These are phyloP conservation scores for Pseudogymnoascus sp. DNA, from an alignment of 2,329 filamentous ascomycete genomes.

Conservation along the genomic window DNA sequence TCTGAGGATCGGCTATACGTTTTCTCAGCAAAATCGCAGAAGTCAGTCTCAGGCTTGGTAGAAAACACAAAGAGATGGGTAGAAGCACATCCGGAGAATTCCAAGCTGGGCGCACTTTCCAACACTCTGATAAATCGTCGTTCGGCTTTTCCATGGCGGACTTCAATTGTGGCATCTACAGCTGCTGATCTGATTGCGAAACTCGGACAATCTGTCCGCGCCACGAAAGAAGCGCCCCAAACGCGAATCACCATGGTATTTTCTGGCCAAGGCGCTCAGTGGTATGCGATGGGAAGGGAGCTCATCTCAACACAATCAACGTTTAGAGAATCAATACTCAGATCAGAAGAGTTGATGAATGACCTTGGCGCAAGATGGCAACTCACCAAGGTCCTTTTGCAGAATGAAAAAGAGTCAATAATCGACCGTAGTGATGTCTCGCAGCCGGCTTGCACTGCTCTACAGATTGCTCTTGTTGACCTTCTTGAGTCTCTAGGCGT, in stretches of 20 bases:
- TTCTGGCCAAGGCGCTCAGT: conserved; percentile 22
- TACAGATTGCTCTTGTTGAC: conserved; percentile 39
- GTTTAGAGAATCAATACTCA: conserved; percentile 3
- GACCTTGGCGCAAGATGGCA: conserved; percentile 14
- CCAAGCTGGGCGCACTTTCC: conserved; percentile 5
- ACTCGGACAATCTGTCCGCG: conserved; percentile 14
- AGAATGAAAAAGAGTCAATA: background rate
- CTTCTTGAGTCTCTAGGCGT: conserved; percentile 36
- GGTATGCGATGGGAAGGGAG: conserved; percentile 18
- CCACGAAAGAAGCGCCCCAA: conserved; percentile 11
- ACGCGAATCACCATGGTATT: conserved; percentile 12
- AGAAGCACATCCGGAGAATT: background rate
- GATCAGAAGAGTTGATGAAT: conserved; percentile 10
- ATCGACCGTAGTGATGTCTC: conserved; percentile 13
- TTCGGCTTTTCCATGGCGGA: conserved; percentile 9
- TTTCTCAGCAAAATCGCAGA: conserved; percentile 6
- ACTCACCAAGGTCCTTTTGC: conserved; percentile 8
- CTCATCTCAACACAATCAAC: conserved; percentile 14
- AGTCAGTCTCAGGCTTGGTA: conserved; percentile 8
- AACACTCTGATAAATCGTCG: conserved; percentile 10
- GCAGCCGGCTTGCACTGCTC: conserved; percentile 37
- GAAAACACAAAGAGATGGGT: conserved; percentile 11
- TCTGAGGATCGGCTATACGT: background rate
- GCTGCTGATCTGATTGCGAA: conserved; percentile 18
- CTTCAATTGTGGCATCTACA: conserved; percentile 12